Percentiles rank a stretch among this genome's conserved stretches.
These are phyloP conservation scores for Ophiostoma australiae DNA, from an alignment of 2,329 filamentous ascomycete species.

Conservation along the genomic window DNA sequence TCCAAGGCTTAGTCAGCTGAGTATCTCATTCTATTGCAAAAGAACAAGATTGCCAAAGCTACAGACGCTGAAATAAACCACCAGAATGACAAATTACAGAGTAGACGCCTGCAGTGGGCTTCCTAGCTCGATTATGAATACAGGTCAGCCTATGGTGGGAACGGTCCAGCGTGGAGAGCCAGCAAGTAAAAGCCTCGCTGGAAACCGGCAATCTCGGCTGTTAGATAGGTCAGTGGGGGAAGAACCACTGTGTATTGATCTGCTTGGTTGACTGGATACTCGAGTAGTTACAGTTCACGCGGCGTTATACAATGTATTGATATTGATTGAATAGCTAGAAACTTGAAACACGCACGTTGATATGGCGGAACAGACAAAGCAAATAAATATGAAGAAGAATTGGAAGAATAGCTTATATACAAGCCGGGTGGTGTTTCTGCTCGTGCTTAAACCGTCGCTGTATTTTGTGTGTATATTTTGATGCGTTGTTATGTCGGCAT, in stretches of 20 bases:
- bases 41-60: background rate
- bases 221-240: background rate
- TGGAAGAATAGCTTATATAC: background rate
- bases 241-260: background rate
- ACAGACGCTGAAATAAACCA: background rate
- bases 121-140: background rate
- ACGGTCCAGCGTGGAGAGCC: background rate
- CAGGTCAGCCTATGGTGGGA: slow-evolving; percentile 5
- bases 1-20: background rate
- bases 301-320: background rate
- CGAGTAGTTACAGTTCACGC: background rate
- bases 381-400: background rate
- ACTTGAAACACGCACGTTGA: background rate
- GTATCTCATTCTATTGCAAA: background rate
- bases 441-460: background rate
- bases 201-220: slow-evolving; percentile 12
- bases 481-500: background rate
- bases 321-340: slow-evolving; percentile 5
- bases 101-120: background rate
- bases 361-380: background rate
- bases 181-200: background rate
- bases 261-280: background rate
- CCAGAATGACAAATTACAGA: background rate
- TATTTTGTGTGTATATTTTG: background rate
- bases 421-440: background rate